Percentiles rank a stretch among this genome's conserved stretches.
These are phyloP conservation scores for Clonostachys solani DNA, from an alignment of 2,329 filamentous ascomycete genomes.

Conservation along the genomic window DNA sequence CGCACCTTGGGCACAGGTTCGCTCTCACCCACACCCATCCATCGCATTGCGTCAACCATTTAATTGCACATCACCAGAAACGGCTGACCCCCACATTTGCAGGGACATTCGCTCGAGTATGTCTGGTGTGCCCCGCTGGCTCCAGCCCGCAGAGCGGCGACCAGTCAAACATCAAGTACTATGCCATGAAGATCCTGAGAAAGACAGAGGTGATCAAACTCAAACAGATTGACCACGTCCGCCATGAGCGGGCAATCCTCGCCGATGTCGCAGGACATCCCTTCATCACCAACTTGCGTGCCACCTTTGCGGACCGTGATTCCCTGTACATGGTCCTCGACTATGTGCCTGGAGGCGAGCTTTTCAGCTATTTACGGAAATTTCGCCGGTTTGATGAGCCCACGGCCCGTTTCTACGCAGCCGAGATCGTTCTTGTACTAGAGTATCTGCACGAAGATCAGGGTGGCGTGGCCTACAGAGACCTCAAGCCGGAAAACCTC, in stretches of 20 bases:
- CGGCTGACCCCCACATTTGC: not conserved
- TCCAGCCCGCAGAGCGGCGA: conserved; percentile 22
- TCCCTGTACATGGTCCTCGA: conserved; percentile 81
- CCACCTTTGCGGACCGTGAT: conserved; percentile 75
- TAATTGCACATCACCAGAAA: not conserved
- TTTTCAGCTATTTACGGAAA: conserved; percentile 78
- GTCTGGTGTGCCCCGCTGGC: conserved; percentile 65
- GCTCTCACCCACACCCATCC: conserved; percentile 8
- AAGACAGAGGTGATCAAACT: conserved; percentile 72
- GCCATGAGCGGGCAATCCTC: conserved; percentile 76
- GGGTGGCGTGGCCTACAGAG: conserved; percentile 74
- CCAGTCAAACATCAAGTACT: conserved; percentile 46
- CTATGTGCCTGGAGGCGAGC: conserved; percentile 79
- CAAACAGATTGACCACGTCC: conserved; percentile 84
- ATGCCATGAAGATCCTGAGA: conserved; percentile 75
- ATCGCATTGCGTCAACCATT: not conserved
- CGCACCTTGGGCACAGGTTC: conserved; percentile 74
- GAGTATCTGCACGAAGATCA: conserved; percentile 78
- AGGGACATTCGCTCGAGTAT: conserved; percentile 81
- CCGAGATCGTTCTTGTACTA: conserved; percentile 77
- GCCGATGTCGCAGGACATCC: conserved; percentile 75
- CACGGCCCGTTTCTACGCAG: conserved; percentile 76
- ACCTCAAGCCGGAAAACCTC: conserved; percentile 80
- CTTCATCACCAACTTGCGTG: conserved; percentile 76
- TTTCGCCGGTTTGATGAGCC: conserved; percentile 75